phyloP scores from a whole-genome alignment of 2,329 filamentous ascomycete genomes.

The Colletotrichum sp. region DNA sequence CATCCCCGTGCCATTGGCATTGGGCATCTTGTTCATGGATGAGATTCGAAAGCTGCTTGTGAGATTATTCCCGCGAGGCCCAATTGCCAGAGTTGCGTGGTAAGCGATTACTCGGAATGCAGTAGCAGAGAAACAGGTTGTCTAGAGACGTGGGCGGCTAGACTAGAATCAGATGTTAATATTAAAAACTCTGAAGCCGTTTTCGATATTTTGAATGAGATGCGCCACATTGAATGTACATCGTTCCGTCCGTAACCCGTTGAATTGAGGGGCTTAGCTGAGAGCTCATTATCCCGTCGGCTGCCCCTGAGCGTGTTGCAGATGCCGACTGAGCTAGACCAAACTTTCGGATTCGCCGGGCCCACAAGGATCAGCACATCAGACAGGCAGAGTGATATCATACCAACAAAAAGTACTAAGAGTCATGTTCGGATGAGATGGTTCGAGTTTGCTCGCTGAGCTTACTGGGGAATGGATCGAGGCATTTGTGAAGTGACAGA shows the following conservation, averaged over 20 bases:
- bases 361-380: background rate
- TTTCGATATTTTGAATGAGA: rapidly evolving
- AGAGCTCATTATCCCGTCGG: background rate
- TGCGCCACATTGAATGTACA: rapidly evolving
- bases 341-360: background rate
- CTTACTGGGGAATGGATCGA: background rate
- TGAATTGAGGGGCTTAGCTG: rapidly evolving
- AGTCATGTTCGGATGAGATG: background rate
- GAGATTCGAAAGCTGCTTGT: background rate
- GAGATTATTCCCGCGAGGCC: background rate
- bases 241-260: rapidly evolving
- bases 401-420: background rate
- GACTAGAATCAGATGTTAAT: background rate
- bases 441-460: background rate
- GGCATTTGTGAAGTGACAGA: background rate
- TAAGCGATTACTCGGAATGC: background rate
- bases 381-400: background rate
- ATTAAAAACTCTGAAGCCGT: rapidly evolving
- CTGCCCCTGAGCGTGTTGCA: background rate
- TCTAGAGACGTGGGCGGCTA: background rate
- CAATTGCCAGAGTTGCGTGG: background rate
- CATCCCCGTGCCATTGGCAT: background rate
- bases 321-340: background rate
- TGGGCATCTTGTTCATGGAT: background rate
- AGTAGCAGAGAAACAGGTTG: background rate